Evolutionary conservation across 2,329 filamentous ascomycete species (phyloP).

Genomic region (Dothideomycetes sp.): DNA sequence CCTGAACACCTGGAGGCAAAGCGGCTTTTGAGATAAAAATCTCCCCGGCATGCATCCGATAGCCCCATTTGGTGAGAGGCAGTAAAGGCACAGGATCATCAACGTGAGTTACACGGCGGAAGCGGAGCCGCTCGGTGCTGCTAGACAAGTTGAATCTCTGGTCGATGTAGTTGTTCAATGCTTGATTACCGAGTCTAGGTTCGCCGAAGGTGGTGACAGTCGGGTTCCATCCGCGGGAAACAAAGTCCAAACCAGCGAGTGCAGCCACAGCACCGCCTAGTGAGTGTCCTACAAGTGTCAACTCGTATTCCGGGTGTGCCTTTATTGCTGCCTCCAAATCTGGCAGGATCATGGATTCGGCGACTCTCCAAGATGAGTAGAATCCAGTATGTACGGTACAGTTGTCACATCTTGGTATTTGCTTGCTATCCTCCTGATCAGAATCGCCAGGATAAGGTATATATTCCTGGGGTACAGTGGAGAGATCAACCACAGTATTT

Average conservation of each 20-base stretch:
- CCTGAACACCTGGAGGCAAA: constrained; percentile 57
- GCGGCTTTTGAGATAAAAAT: constrained; percentile 68
- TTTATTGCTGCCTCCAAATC: constrained; percentile 51
- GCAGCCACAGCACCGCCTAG: constrained; percentile 87
- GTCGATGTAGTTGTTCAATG: constrained; percentile 47
- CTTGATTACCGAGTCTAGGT: constrained; percentile 54
- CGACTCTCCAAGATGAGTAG: constrained; percentile 71
- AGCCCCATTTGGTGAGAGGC: constrained; percentile 82
- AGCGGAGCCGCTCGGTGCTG: constrained; percentile 29
- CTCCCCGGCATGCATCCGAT: constrained; percentile 74
- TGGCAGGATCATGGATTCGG: constrained; percentile 59
- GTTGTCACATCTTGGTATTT: constrained; percentile 57
- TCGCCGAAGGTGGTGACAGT: constrained; percentile 87
- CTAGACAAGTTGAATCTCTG: constrained; percentile 34
- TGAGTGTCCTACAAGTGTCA: constrained; percentile 81
- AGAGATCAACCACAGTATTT: constrained; percentile 84
- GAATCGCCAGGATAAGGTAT: constrained; percentile 64
- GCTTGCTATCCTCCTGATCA: constrained; percentile 28
- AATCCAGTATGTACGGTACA: constrained; percentile 94
- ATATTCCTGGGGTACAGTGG: constrained; percentile 82
- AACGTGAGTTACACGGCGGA: constrained; percentile 73
- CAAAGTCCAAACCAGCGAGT: constrained; percentile 74
- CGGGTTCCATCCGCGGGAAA: constrained; percentile 65
- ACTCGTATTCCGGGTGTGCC: constrained; percentile 58
- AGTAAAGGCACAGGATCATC: constrained; percentile 84